Percentiles rank a stretch among this genome's conserved stretches.
These are phyloP conservation scores for Ashbya aceris DNA, from an alignment of 1,139 yeast genomes.

Conservation along the genomic window DNA sequence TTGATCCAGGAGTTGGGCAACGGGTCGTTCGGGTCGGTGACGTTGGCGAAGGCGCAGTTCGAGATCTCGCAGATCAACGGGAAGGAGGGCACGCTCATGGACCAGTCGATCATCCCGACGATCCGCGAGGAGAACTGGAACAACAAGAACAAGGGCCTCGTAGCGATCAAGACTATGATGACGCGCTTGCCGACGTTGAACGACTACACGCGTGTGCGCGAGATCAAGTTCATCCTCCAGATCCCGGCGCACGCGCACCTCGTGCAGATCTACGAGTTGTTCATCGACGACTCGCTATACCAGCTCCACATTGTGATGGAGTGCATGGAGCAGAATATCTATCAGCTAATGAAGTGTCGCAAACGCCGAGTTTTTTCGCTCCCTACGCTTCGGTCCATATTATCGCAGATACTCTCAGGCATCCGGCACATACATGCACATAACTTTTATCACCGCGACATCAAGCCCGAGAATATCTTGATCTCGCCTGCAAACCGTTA, in stretches of 20 bases:
- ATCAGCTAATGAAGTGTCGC: conserved; percentile 58
- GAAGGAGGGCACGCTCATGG: conserved; percentile 40
- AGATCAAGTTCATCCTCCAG: conserved; percentile 58
- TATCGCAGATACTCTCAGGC: conserved; percentile 66
- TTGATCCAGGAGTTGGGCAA: conserved; percentile 50
- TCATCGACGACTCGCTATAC: conserved; percentile 50
- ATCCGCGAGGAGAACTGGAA: conserved; percentile 25
- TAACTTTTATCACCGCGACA: conserved; percentile 78
- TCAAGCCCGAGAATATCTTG: conserved; percentile 86
- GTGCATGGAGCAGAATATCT: conserved; percentile 70
- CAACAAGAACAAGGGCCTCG: conserved; percentile 38
- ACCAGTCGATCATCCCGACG: conserved; percentile 26
- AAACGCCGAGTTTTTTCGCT: conserved; percentile 44
- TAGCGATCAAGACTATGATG: conserved; percentile 80
- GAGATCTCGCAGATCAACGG: conserved; percentile 8
- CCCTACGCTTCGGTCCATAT: conserved; percentile 52
- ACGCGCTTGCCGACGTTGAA: conserved; percentile 39
- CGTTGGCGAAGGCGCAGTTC: conserved; percentile 40
- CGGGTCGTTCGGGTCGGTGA: conserved; percentile 73
- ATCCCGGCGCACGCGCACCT: conserved; percentile 66
- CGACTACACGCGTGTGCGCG: conserved; percentile 62
- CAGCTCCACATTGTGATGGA: conserved; percentile 83
- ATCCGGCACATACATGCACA: conserved; percentile 71
- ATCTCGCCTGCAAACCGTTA: conserved; percentile 49
- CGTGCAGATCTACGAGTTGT: conserved; percentile 68